Base-by-base conservation (phyloP, 2,329 filamentous ascomycete genomes). In the Penicillium hesseltinei region DNA sequence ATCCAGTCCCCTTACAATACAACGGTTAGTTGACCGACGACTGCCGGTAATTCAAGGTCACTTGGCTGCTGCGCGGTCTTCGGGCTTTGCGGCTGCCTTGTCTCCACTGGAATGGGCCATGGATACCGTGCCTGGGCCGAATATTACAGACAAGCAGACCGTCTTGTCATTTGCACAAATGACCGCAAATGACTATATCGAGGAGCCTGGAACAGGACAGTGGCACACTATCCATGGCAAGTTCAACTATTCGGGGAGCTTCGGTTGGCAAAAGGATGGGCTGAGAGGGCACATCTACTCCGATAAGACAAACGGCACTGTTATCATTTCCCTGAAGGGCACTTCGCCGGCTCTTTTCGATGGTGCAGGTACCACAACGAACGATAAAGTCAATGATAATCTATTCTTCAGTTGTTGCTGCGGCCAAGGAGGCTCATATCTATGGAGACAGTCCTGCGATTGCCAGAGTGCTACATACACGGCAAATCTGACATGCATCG, bases 351-450 rank as follows among this genome's bases (percentile, higher is more conserved):
- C 94, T 13, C 87, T 97, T 4, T 97, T 97, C 71, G 93, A 97
- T 73, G 94, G 94, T n/a, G 90, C 93, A 38, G 93, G 92, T 51
- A 97, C 94, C 1, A 97, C 93, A 0, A 96, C 92, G 27, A 96
- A 96, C 66, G 94, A 99, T 78, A 99, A 99, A 78, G 81, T 92
- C 69, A 99, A 97, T 73, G 94, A 99, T 76, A 99, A 99, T 71
- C 81, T 99, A 10, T 96, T 96, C 76, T 97, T 97, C 78, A 96
- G 92, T 71, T 99, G 94, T 77, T 99, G 94, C 75, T 99, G 94
- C 75, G 94, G 87, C 4, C 92, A 97, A 76, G 92, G 95, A 67
- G 92, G 92, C 0, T 91, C 92, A 62, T 92, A 88, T 77, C 86
- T 92, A 17, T 97, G 92, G 88, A 88, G 90, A 59, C 89, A 95